Percentiles rank a stretch among this genome's conserved stretches.
These are phyloP conservation scores for Auricularia auricula-judae DNA, from an alignment of 768 basidiomycete genomes.

Conservation along the genomic window DNA sequence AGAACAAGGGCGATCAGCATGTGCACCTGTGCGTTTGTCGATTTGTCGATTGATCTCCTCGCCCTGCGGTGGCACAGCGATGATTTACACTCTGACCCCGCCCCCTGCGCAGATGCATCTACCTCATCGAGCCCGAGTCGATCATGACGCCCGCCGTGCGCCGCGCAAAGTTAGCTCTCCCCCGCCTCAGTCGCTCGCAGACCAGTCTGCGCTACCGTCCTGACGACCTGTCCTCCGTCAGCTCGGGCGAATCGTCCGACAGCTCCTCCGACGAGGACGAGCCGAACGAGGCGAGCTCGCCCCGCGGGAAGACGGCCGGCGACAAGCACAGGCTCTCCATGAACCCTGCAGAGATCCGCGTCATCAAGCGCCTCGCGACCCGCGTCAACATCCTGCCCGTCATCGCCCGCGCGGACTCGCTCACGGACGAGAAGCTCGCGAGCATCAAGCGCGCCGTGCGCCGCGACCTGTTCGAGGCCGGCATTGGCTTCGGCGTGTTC, in stretches of 20 bases:
- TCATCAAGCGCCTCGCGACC: conserved; percentile 62
- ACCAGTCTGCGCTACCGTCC: conserved; percentile 35
- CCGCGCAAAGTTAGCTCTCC: conserved; percentile 33
- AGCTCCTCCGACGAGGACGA: conserved; percentile 41
- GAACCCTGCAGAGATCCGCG: conserved; percentile 68
- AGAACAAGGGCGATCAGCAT: conserved; percentile 82
- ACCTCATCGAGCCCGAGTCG: conserved; percentile 71
- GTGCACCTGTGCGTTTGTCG: conserved; percentile 61
- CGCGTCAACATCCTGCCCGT: conserved; percentile 77
- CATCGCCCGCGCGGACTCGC: conserved; percentile 67
- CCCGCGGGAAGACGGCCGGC: not conserved
- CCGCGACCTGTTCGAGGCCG: conserved; percentile 50
- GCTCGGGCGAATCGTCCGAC: conserved; percentile 36
- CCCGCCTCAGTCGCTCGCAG: conserved; percentile 13
- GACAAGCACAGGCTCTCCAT: conserved; percentile 35
- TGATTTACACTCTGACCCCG: not conserved
- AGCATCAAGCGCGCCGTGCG: conserved; percentile 67
- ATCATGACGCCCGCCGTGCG: conserved; percentile 47
- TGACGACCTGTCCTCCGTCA: conserved; percentile 39
- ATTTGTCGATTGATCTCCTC: not conserved
- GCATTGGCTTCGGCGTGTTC: conserved; percentile 71
- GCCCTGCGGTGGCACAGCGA: not conserved
- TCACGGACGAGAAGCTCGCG: conserved; percentile 66
- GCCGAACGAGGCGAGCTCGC: conserved; percentile 17
- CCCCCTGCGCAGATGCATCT: conserved; percentile 52